Conservation (phyloP, 768 basidiomycete species). For the Dioszegia crocea region DNA sequence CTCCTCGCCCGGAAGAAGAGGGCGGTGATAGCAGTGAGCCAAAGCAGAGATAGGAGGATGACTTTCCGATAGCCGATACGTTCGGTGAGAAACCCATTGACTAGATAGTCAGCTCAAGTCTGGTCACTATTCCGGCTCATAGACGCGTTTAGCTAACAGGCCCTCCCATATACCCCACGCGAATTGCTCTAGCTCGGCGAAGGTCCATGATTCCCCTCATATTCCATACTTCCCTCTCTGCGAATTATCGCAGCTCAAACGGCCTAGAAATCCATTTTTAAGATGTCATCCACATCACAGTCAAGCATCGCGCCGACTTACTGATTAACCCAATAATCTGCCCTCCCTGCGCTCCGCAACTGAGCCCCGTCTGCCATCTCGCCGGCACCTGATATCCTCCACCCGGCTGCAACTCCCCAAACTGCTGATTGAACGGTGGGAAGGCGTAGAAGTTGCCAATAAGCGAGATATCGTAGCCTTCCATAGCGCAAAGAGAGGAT, state of each 20-base stretch:
- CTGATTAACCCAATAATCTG: conserved; percentile 49
- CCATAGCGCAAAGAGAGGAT: conserved; percentile 44
- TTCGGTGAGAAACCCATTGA: conserved; percentile 49
- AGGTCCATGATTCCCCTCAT: no score
- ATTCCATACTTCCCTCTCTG: no score
- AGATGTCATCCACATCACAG: no score
- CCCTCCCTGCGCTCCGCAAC: conserved; percentile 50
- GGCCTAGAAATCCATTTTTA: no score
- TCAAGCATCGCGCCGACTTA: conserved; percentile 10
- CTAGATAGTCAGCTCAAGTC: conserved; percentile 3
- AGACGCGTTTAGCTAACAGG: no score
- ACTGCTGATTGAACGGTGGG: conserved; percentile 43
- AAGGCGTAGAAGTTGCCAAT: conserved; percentile 45
- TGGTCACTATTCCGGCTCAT: no score
- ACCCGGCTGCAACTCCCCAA: conserved; percentile 24
- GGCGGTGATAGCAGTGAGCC: conserved; percentile 34
- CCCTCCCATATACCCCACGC: no score
- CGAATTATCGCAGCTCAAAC: no score
- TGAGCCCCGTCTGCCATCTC: conserved; percentile 51
- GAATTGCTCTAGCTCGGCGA: no score
- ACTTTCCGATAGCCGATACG: conserved; percentile 49
- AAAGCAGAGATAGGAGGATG: conserved; percentile 41
- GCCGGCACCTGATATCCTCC: conserved; percentile 50
- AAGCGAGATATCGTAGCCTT: conserved; percentile 40
- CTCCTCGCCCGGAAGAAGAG: conserved; percentile 39